phyloP scores from a whole-genome alignment of 225 moss, liverwort and hornwort genomes.

The Pseudoscleropodium purum region DNA sequence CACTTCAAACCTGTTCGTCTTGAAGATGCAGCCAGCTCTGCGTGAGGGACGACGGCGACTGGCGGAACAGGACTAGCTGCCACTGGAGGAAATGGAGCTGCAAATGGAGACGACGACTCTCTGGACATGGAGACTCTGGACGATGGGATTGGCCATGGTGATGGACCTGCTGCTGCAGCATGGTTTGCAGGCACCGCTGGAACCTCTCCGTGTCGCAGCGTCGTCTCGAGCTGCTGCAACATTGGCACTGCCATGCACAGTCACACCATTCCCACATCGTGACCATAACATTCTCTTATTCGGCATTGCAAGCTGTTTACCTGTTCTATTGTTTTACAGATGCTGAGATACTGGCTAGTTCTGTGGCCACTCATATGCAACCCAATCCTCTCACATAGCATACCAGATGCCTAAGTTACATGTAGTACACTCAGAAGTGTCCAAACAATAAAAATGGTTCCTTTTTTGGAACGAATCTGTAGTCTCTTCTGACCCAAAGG shows the following conservation, averaged over 20 bases:
- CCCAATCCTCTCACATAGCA: not conserved
- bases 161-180: not conserved
- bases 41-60: not conserved
- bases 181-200: not conserved
- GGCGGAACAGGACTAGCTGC: not conserved
- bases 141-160: not conserved
- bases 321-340: not conserved
- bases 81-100: not conserved
- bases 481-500: not conserved
- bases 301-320: not conserved
- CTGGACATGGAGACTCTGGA: not conserved
- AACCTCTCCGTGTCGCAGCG: constrained; percentile 15
- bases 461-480: not conserved
- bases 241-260: constrained; percentile 46
- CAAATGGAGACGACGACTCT: not conserved
- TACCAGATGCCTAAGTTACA: not conserved
- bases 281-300: not conserved
- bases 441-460: not conserved
- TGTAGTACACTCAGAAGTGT: not conserved
- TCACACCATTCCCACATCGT: not conserved
- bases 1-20: not conserved
- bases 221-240: constrained; percentile 60
- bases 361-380: not conserved
- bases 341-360: not conserved
- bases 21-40: not conserved